Conservation (phyloP, 2,329 filamentous ascomycete species). For the Fusarium denticulatum region DNA sequence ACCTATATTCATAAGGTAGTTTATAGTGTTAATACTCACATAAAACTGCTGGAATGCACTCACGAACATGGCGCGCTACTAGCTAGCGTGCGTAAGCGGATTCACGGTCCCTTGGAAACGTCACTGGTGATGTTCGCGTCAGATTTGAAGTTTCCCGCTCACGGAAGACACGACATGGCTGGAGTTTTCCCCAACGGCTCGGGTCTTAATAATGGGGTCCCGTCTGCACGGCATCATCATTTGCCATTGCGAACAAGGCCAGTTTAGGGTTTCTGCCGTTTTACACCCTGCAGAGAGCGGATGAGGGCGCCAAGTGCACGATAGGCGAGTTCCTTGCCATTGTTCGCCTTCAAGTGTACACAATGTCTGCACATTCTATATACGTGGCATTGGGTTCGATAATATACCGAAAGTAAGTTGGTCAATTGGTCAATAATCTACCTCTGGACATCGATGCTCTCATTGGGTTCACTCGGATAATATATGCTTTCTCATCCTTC, state of each 20-base stretch:
- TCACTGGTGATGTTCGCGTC: constrained; percentile 34
- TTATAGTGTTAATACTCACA: not conserved
- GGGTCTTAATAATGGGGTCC: not conserved
- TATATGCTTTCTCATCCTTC: not conserved
- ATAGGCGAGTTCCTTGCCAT: not conserved
- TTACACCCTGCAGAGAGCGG: constrained; percentile 7
- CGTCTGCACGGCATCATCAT: constrained; percentile 1
- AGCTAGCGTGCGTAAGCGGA: constrained; percentile 11
- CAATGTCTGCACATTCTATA: not conserved
- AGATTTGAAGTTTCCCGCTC: not conserved
- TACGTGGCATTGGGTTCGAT: not conserved
- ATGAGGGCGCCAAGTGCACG: not conserved
- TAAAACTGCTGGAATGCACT: constrained; percentile 15
- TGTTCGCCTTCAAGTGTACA: not conserved
- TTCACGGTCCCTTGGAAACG: constrained; percentile 18
- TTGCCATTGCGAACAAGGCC: not conserved
- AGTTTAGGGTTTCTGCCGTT: constrained; percentile 31
- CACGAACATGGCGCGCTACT: constrained; percentile 3
- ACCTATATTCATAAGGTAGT: not conserved
- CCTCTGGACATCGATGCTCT: not conserved
- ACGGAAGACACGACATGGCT: constrained; percentile 1
- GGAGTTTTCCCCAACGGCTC: constrained; percentile 20
- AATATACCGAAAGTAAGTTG: not conserved
- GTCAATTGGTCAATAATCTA: not conserved
- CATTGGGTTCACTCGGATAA: not conserved